Base-by-base conservation (phyloP, 352 stramenopile species). In the Phytopythium ostracodes region DNA sequence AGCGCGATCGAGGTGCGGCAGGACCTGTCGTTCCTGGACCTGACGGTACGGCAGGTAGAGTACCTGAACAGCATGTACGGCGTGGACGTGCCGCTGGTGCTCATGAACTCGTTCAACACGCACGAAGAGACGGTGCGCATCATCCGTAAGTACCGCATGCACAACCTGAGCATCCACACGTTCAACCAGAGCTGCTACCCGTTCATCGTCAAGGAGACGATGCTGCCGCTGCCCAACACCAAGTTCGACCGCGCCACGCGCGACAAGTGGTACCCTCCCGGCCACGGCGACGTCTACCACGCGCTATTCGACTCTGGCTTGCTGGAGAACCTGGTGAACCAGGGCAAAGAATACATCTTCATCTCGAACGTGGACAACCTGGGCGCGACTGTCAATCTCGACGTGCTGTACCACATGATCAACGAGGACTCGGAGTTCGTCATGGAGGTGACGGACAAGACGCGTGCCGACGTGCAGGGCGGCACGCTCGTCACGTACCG, bases 21-120 rank as follows among this genome's bases (percentile, higher is more conserved):
- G 62, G 91, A 96, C 50, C 64, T 98, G 55, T 97, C 90, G 46
- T 99, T 99, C 71, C 80, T 99, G 38, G 98, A 99, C 68, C 87
- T 99, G 54, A 99, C 97, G 4, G 98, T 98, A 47, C 98, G 98
- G 67, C 98, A 99, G 91, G 84, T 97, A n/a, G 88, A 97, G 84
- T 96, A 96, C 47, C 68, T 97, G 43, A 97, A 97, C 70, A 95
- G 82, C 57, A 79, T 94, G 60, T 96, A 97, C 64, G 88, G 88
- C 35, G 89, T 97, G 42, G 92, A 99, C 64, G 97, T 99, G 47
- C 98, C 97, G 40, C 97, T 99, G 60, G 98, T 99, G 82, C 87
- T 99, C 42, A 99, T 99, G 98, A 99, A 99, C 81, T 99, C 94
- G 67, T 99, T 99, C 80, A 98, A 97, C 70, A 99, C 98, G 31